Percentiles rank a stretch among this genome's conserved stretches.
Evolutionary conservation across 2,329 filamentous ascomycete species (phyloP).

Genomic region (Fusarium transvaalense): DNA sequence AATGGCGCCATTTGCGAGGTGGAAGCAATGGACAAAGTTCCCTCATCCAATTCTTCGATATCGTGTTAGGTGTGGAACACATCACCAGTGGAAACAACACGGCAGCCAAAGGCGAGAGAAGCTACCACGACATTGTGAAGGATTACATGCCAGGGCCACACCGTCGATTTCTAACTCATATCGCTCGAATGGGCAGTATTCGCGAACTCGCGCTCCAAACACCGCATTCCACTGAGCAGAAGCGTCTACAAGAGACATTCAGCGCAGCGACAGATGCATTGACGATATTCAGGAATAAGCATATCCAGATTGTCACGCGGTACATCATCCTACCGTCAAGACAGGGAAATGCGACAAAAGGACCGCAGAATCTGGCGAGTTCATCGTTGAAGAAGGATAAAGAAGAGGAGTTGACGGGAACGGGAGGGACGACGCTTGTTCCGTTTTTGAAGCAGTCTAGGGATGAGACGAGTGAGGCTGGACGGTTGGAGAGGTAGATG

Average conservation of each 20-base stretch:
- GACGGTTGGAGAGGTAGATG: conserved; percentile 44
- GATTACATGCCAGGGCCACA: conserved; percentile 92
- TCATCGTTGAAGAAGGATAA: conserved; percentile 55
- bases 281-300: conserved; percentile 81
- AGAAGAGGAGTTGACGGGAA: conserved; percentile 77
- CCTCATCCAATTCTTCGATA: conserved; percentile 92
- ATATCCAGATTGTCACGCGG: conserved; percentile 88
- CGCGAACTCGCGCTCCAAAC: conserved; percentile 71
- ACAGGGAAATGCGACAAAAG: conserved; percentile 45
- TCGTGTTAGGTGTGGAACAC: conserved; percentile 87
- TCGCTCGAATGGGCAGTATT: conserved; percentile 79
- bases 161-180: conserved; percentile 79
- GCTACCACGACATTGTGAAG: conserved; percentile 76
- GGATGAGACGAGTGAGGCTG: conserved; percentile 76
- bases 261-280: conserved; percentile 81
- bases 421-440: conserved; percentile 87
- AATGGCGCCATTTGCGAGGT: conserved; percentile 84
- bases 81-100: conserved; percentile 54
- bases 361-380: conserved; percentile 59
- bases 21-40: conserved; percentile 95
- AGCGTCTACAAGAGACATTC: conserved; percentile 63
- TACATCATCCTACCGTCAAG: conserved; percentile 88
- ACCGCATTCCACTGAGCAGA: conserved; percentile 66
- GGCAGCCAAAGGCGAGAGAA: conserved; percentile 45
- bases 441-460: conserved; percentile 90